Conservation (phyloP, 805 yeast genomes). For the Lachancea meyersii region DNA sequence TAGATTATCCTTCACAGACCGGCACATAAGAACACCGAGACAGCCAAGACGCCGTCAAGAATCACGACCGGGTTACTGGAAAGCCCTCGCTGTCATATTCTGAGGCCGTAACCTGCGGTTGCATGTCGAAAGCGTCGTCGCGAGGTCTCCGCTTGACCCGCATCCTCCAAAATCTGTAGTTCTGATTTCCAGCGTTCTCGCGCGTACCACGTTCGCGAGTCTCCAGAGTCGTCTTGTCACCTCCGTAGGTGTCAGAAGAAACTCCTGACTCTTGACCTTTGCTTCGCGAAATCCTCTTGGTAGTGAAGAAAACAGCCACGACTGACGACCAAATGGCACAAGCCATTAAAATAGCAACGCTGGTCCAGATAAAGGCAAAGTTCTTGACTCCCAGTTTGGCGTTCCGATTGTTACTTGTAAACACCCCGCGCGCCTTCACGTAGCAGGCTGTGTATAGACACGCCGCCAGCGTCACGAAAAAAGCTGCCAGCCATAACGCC, state of each 20-base stretch:
- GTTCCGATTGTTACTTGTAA: slow-evolving; percentile 37
- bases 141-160: neutral
- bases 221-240: slow-evolving; percentile 16
- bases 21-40: too few relatives aligned
- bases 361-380: slow-evolving; percentile 59
- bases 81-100: neutral
- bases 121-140: neutral
- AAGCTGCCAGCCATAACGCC: slow-evolving; percentile 33
- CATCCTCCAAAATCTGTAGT: neutral
- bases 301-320: slow-evolving; percentile 9
- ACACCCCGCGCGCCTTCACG: slow-evolving; percentile 46
- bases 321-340: slow-evolving; percentile 22
- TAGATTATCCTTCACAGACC: too few relatives aligned
- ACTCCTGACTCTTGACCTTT: slow-evolving; percentile 7
- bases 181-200: neutral
- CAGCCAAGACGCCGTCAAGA: neutral
- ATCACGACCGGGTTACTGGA: neutral
- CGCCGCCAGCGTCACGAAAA: slow-evolving; percentile 43
- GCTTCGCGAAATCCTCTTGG: slow-evolving; percentile 3
- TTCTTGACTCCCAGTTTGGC: slow-evolving; percentile 44
- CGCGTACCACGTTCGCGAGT: slow-evolving; percentile 2
- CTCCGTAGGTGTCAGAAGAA: slow-evolving; percentile 14
- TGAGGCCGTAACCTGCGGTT: neutral
- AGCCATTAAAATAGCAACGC: slow-evolving; percentile 18
- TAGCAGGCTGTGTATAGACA: slow-evolving; percentile 49